Evolutionary conservation across 208 protist genomes (phyloP).

Genomic region (Wallacemonas rigidus): DNA sequence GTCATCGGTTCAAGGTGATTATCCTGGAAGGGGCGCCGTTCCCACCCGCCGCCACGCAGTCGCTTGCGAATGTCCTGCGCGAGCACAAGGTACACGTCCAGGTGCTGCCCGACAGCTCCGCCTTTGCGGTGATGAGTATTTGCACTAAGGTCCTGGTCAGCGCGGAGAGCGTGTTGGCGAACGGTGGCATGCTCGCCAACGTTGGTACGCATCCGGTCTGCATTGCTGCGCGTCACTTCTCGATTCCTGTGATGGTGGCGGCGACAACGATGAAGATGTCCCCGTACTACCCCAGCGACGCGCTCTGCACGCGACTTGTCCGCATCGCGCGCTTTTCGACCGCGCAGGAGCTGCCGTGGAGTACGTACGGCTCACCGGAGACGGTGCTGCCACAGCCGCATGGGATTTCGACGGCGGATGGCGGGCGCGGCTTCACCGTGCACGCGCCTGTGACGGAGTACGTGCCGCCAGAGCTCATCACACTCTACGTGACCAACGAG

Average conservation of each 20-base stretch:
- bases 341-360: slow-evolving; percentile 87
- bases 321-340: slow-evolving; percentile 60
- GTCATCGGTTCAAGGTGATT: slow-evolving; percentile 91
- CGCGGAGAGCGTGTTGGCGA: slow-evolving; percentile 94
- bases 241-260: slow-evolving; percentile 95
- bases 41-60: slow-evolving; percentile 46
- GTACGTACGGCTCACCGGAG: slow-evolving; percentile 69
- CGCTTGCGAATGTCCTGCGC: slow-evolving; percentile 79
- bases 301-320: slow-evolving; percentile 88
- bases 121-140: slow-evolving; percentile 97
- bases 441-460: slow-evolving; percentile 97
- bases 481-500: slow-evolving; percentile 96
- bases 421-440: slow-evolving; percentile 63
- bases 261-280: slow-evolving; percentile 97
- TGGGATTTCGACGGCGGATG: slow-evolving; percentile 38
- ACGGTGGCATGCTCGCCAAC: slow-evolving; percentile 95
- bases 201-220: slow-evolving; percentile 95
- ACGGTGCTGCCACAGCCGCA: slow-evolving; percentile 59
- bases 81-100: slow-evolving; percentile 83
- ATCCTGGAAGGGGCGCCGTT: slow-evolving; percentile 92
- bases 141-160: slow-evolving; percentile 98
- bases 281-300: slow-evolving; percentile 94
- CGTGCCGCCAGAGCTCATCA: slow-evolving; percentile 96
- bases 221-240: slow-evolving; percentile 93
- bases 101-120: slow-evolving; percentile 93